These are phyloP conservation scores for Rubia tinctorum DNA, from an alignment of 305 asterid species.

Conservation along the genomic window DNA sequence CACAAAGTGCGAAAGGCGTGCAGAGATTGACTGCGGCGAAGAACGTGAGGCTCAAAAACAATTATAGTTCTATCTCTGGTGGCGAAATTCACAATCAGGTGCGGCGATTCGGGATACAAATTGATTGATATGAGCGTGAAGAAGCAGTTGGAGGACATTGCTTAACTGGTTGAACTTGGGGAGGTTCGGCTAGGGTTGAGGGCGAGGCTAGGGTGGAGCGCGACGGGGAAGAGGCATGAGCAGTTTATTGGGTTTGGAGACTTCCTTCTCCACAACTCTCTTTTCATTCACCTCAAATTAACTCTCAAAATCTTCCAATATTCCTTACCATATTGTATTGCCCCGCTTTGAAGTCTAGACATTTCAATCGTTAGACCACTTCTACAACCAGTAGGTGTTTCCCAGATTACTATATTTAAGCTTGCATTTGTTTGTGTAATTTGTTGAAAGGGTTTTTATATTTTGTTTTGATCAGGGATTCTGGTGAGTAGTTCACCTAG, in stretches of 20 bases:
- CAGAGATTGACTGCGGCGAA: slow-evolving; percentile 69
- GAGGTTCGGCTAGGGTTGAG: slow-evolving; percentile 72
- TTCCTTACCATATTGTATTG: slow-evolving; percentile 8
- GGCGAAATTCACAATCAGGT: slow-evolving; percentile 87
- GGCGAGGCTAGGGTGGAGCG: too few relatives aligned
- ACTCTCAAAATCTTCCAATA: slow-evolving; percentile 7
- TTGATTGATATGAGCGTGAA: slow-evolving; percentile 92
- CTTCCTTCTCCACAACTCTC: slow-evolving; percentile 25
- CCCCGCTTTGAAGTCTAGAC: not conserved
- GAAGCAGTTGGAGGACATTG: slow-evolving; percentile 85
- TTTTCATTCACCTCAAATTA: slow-evolving; percentile 16
- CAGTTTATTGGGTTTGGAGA: slow-evolving; percentile 17
- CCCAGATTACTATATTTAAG: not conserved
- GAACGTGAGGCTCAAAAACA: slow-evolving; percentile 72
- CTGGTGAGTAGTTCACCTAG: slow-evolving; percentile 28
- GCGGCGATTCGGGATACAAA: slow-evolving; percentile 67
- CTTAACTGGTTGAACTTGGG: slow-evolving; percentile 65
- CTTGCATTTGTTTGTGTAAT: not conserved
- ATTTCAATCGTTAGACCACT: not conserved
- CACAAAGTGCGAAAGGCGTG: slow-evolving; percentile 78
- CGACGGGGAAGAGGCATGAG: slow-evolving; percentile 20
- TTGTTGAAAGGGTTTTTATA: not conserved
- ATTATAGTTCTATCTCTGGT: slow-evolving; percentile 65
- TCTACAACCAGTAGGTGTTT: slow-evolving; percentile 15
- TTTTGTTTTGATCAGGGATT: slow-evolving; percentile 30